A percentile compares a stretch with the other conserved stretches of the same genome.
These are phyloP conservation scores for Penicillium coffeae DNA, from an alignment of 495 filamentous ascomycete genomes.

Conservation along the genomic window DNA sequence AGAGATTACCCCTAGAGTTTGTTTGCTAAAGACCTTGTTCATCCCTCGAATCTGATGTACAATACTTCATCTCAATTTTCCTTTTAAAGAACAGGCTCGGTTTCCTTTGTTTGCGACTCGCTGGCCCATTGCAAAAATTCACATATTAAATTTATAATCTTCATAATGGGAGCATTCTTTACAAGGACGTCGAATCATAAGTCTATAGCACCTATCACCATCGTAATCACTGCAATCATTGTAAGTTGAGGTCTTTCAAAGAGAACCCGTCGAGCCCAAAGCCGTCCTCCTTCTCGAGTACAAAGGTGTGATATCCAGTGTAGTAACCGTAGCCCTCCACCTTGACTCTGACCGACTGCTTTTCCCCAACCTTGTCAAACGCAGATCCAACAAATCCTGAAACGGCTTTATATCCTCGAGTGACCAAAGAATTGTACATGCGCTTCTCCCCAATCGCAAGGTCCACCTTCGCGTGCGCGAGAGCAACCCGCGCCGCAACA, in stretches of 20 bases:
- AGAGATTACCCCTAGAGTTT: conserved; percentile 37
- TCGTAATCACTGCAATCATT: too few species aligned
- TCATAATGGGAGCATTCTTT: too few species aligned
- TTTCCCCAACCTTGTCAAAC: background rate
- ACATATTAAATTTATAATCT: background rate
- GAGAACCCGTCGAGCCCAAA: conserved; percentile 12
- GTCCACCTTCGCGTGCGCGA: conserved; percentile 17
- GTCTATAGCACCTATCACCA: too few species aligned
- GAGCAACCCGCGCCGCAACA: conserved; percentile 20
- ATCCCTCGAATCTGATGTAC: conserved; percentile 28
- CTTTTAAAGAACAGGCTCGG: conserved; percentile 25
- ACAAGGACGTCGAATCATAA: too few species aligned
- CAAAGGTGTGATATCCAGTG: conserved; percentile 13
- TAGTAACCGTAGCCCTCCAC: conserved; percentile 16
- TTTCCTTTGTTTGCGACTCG: conserved; percentile 16
- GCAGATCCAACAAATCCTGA: conserved; percentile 16
- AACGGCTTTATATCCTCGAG: conserved; percentile 6
- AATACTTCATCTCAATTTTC: conserved; percentile 35
- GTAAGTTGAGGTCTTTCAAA: conserved; percentile 4
- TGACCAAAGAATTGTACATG: conserved; percentile 21
- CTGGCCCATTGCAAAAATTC: background rate
- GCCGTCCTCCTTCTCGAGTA: conserved; percentile 13
- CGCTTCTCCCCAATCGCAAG: conserved; percentile 11
- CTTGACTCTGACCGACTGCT: conserved; percentile 4
- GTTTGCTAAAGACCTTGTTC: conserved; percentile 23